Base-by-base conservation (phyloP, 2,329 filamentous ascomycete species). In the Triangularia verruculosa region DNA sequence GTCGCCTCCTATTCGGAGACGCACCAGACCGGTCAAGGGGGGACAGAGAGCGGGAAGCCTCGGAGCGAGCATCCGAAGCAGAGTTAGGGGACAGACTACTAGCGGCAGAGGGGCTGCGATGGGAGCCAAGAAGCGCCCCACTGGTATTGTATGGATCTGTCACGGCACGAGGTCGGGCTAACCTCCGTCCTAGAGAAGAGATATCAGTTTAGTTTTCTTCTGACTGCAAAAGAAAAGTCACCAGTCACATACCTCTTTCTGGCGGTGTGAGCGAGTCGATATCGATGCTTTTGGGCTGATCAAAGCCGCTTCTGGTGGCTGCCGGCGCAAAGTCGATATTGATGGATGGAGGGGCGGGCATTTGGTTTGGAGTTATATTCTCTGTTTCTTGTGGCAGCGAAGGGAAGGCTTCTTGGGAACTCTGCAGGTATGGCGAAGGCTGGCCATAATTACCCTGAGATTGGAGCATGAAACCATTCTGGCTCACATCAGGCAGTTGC, bases 341-440 rank as follows among this genome's bases (percentile, higher is more conserved):
- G 77, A 97, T 97, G 59, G 93, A 91, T 0, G 93, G 93, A n/a
- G 93, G 93, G 13, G 93, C 91, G 3, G 89, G 90, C 89, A 96
- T 95, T 54, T 54, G 51, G 20, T 15, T 54, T n/a, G 13, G 22
- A 58, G 85, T 86, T 73, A 91, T 84, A 63, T 93, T 90, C 24
- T 77, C 77, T n/a, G 76, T 74, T 24, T 80, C 78, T 61, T 80
- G 78, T 17, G 74, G 74, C 13, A 86, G 75, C 28, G 78, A 74
- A 5, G 84, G 82, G 69, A 87, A 88, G 7, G 83, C 78, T 69
- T 87, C 83, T 2, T 72, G 73, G 27, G 67, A 72, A 28, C 67
- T 76, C 65, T 73, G 77, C 65, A 79, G 73, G 68, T 74, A 86
- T 78, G 71, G 78, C 74, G 65, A 73, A 63, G 69, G 73, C 64